Conservation (phyloP, 2,329 filamentous ascomycete species). For the Sclerotinia minor region DNA sequence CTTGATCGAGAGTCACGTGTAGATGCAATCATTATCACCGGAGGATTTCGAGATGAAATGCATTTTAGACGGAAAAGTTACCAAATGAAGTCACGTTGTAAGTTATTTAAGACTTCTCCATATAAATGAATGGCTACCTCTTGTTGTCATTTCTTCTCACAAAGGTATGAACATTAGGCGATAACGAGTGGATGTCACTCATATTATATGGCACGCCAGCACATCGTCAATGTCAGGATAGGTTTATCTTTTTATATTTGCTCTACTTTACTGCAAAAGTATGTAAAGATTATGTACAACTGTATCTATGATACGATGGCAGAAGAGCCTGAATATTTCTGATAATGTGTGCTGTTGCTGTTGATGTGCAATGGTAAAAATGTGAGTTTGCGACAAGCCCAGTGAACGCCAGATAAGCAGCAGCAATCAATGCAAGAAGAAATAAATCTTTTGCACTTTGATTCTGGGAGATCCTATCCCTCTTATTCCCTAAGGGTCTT, state of each 20-base stretch:
- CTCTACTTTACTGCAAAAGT: not conserved
- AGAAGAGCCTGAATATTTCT: conserved; percentile 2
- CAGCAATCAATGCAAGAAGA: conserved; percentile 34
- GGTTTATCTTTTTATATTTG: not conserved
- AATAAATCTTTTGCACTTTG: conserved; percentile 14
- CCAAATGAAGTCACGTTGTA: not conserved
- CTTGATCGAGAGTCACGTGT: conserved; percentile 23
- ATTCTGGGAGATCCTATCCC: conserved; percentile 37
- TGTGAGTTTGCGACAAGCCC: not conserved
- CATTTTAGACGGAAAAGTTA: not conserved
- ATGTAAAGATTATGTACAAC: conserved; percentile 11
- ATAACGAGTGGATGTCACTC: not conserved
- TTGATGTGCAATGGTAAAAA: conserved; percentile 16
- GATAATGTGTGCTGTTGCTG: not conserved
- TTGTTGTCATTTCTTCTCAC: not conserved
- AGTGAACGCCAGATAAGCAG: conserved; percentile 31
- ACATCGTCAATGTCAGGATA: not conserved
- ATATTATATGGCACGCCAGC: not conserved
- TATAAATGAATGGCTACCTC: no score
- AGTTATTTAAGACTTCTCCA: not conserved
- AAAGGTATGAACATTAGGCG: conserved; percentile 1
- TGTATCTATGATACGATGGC: not conserved
- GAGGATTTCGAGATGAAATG: not conserved
- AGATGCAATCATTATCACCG: not conserved
- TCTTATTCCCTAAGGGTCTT: conserved; percentile 19